phyloP scores from a whole-genome alignment of 768 basidiomycete genomes.

The Hortiboletus flavorubellus region DNA sequence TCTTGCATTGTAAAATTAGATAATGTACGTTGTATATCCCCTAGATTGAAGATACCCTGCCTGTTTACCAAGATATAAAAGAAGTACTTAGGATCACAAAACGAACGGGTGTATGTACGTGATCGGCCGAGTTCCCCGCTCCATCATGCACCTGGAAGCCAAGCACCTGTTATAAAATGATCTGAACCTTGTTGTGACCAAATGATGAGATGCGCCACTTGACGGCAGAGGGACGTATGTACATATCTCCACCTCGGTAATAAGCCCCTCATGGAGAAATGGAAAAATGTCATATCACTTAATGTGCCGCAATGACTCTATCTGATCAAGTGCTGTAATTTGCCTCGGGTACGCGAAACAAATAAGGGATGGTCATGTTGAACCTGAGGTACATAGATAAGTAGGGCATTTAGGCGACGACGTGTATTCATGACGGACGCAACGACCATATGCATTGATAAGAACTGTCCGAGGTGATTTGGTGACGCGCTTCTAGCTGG shows the following conservation, averaged over 20 bases:
- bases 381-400: not conserved
- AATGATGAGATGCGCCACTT: not conserved
- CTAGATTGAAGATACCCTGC: slow-evolving; percentile 24
- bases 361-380: slow-evolving; percentile 5
- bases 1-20: slow-evolving; percentile 10
- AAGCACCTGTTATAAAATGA: not conserved
- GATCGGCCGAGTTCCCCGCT: slow-evolving; percentile 2
- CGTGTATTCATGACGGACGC: not conserved
- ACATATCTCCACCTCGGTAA: not conserved
- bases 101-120: slow-evolving; percentile 7
- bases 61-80: slow-evolving; percentile 1
- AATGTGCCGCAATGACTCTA: not conserved
- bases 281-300: slow-evolving; percentile 1
- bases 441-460: slow-evolving; percentile 7
- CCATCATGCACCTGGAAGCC: not conserved
- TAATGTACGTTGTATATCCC: slow-evolving; percentile 20
- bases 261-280: slow-evolving; percentile 5
- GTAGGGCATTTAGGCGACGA: not conserved
- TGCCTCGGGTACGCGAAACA: not conserved
- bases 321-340: not conserved
- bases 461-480: not conserved
- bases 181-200: not conserved
- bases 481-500: slow-evolving; percentile 7
- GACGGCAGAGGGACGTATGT: not conserved
- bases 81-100: not conserved